Percentiles rank a stretch among this genome's conserved stretches.
Evolutionary conservation across 306 rosid species (phyloP).

Genomic region (Inga leiocalycina): DNA sequence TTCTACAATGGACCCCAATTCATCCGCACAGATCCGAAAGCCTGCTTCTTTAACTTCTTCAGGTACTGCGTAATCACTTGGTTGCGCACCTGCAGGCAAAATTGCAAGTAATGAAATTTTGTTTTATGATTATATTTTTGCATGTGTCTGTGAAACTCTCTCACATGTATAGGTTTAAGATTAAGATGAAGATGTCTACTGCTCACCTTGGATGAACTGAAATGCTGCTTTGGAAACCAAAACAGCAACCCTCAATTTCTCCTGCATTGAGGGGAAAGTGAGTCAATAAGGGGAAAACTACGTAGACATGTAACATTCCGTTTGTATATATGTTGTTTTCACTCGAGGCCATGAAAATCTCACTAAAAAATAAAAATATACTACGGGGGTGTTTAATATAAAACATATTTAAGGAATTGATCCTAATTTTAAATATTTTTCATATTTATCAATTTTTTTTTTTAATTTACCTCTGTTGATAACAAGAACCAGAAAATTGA

Average conservation of each 20-base stretch:
- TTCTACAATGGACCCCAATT: conserved; percentile 86
- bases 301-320: conserved; percentile 12
- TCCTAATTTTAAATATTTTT: too few species aligned
- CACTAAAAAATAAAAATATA: too few species aligned
- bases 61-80: conserved; percentile 70
- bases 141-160: background rate
- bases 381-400: too few species aligned
- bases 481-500: background rate
- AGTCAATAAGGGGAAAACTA: conserved; percentile 16
- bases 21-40: conserved; percentile 78
- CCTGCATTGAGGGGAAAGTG: conserved; percentile 50
- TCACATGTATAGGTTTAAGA: background rate
- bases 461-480: too few species aligned
- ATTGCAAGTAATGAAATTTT: conserved; percentile 17
- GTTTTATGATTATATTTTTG: background rate
- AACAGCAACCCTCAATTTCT: conserved; percentile 87
- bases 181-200: conserved; percentile 12
- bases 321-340: conserved; percentile 9
- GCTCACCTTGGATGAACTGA: conserved; percentile 81
- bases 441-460: too few species aligned
- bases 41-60: conserved; percentile 81
- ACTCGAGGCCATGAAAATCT: background rate
- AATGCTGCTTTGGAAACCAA: conserved; percentile 93
- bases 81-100: conserved; percentile 65
- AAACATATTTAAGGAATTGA: too few species aligned